Evolutionary conservation across 1,284 basidiomycete species (phyloP), one percentile per base, ranked within the genome.

Genomic region (Sanghuangporus baumii): DNA sequence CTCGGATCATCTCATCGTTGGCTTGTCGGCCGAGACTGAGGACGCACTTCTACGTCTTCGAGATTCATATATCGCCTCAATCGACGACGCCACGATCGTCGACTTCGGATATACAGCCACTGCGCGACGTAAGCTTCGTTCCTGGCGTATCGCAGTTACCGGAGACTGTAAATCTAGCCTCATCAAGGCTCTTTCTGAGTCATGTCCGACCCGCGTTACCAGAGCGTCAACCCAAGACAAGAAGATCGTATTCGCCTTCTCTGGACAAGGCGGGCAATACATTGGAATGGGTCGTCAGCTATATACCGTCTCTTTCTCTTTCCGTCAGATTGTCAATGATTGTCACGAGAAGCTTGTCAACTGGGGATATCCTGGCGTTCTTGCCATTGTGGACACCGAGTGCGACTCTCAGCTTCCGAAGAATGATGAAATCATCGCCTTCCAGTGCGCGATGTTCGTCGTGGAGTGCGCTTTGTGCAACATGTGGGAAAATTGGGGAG

Each of bases 241-340:
- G 12, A 73, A 74, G 5, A 75, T 81, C 2, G 76, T 83, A 1
- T 88, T 89, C 65, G 82, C 88, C 6, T 89, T 88, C 71, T 86
- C 88, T 16, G 88, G 88, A 5, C 87, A 89, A 70, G 88, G 88
- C 46, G 76, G 80, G 40, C 86, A 88, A 66, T 85, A 86, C 71
- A 66, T 76, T n/a, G 81, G 83, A 3, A 88, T 89, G 87, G 87
- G 86, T 1, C 65, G 72, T 12, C 71, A 72, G 0, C 76, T 90
- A 9, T 90, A 89, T 64, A 68, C 68, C 50, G 76, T 75, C 0
- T 77, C 75, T 4, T 66, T 76, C 0, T 61, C 79, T 1, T 87
- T 89, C 70, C 77, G 71, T 57, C 63, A 67, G 6, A 72, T 76
- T 56, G 78, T 90, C 31, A 81, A 89, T 67, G 75, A 80, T 50